Conservation (phyloP, 1,284 basidiomycete species). For the Inonotus obliquus region DNA sequence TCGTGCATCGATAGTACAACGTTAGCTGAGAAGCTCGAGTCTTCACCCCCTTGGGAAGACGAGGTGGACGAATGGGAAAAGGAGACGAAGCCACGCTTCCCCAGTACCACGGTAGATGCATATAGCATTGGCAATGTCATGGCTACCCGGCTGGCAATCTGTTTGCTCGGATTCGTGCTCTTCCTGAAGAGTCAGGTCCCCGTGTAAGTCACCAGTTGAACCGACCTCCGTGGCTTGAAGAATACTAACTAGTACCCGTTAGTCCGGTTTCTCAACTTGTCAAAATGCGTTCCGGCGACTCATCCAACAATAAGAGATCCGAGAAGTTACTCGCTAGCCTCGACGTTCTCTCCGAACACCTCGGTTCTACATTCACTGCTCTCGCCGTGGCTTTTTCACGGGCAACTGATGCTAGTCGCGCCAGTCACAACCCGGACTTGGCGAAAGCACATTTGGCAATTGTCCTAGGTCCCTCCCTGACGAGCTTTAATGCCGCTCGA, state of each 20-base stretch:
- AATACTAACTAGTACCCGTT: not conserved
- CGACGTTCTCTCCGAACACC: slow-evolving; percentile 53
- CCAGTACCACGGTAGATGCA: slow-evolving; percentile 44
- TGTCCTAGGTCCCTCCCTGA: slow-evolving; percentile 58
- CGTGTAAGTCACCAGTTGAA: slow-evolving; percentile 46
- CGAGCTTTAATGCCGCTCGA: slow-evolving; percentile 29
- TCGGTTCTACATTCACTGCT: slow-evolving; percentile 65
- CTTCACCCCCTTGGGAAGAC: not conserved
- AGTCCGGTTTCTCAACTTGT: slow-evolving; percentile 62
- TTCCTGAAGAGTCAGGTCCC: slow-evolving; percentile 74
- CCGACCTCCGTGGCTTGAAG: not conserved
- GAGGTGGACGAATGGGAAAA: not conserved
- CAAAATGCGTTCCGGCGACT: slow-evolving; percentile 41
- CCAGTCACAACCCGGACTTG: not conserved
- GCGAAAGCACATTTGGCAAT: slow-evolving; percentile 49
- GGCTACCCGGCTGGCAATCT: slow-evolving; percentile 55
- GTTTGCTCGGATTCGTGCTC: slow-evolving; percentile 59
- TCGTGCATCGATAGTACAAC: not conserved
- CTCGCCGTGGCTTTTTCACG: slow-evolving; percentile 52
- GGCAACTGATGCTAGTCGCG: not conserved
- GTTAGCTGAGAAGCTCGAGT: not conserved
- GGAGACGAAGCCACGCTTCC: slow-evolving; percentile 23
- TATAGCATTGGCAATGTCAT: slow-evolving; percentile 48
- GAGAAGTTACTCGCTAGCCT: slow-evolving; percentile 37
- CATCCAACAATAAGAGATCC: no score